Evolutionary conservation across 495 filamentous ascomycete species (phyloP), one percentile per base, ranked within the genome.

Genomic region (Baudoinia panamericana): DNA sequence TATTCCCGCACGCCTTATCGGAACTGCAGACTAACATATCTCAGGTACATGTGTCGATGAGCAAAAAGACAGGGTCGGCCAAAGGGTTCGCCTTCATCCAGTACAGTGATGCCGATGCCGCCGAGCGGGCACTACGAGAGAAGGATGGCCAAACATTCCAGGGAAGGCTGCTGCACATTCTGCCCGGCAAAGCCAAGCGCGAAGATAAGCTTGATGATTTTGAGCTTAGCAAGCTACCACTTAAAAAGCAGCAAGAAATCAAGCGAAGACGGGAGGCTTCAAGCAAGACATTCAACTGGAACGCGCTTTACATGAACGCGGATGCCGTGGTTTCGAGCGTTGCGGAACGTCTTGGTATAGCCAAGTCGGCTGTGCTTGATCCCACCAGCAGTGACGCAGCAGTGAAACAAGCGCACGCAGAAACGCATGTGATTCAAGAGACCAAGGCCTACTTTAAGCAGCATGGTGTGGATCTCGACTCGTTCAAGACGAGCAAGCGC

Each of bases 271-370:
- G 74, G 27, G 75, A 82, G 39, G 80, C 86, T 19, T 70, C 82
- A 11, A 76, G 76, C 5, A 76, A 70, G 6, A 72, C 72, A 8
- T 94, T 94, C 61, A 93, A 82, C 56, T 97, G 90, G 92, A 97
- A 96, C 64, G 86, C 85, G 12, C 66, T 97, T 30, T 96, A 90
- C 59, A 90, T 97, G 86, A 95, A 79, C 60, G 84, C 92, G 63
- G 87, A 99, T 68, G 84, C 90, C 29, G 87, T 96, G 27, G 86
- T 95, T 61, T 80, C 82, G 29, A 88, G 86, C 11, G 73, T 94
- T 30, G 82, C 92, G 27, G 73, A 83, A 53, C 78, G 87, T 39
- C 64, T 96, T 5, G 85, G 86, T 12, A 71, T 96, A 19, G 75
- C 80, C 12, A 99, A 96, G 63, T 72, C 82, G 7, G 86, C 94